These are phyloP conservation scores for Pistacia atlantica DNA, from an alignment of 345 rosid species.

Conservation along the genomic window DNA sequence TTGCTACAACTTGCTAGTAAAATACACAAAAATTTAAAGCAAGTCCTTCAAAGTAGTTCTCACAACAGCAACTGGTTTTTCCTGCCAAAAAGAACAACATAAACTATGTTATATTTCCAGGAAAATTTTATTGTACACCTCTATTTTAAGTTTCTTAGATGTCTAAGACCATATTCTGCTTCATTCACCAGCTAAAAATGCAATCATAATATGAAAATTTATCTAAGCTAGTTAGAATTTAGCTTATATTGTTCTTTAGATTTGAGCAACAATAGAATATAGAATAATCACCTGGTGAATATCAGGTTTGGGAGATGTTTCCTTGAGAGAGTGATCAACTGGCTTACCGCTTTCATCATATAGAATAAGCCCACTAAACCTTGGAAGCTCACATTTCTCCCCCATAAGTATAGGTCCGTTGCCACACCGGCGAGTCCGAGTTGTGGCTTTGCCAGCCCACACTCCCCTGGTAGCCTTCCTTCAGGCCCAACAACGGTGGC, in stretches of 20 bases:
- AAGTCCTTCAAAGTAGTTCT: slow-evolving; percentile 58
- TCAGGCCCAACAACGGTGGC: slow-evolving; percentile 29
- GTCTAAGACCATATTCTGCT: too few relatives aligned
- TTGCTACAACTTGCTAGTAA: neutral
- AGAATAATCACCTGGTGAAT: slow-evolving; percentile 14
- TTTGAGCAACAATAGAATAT: neutral
- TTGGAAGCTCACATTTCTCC: slow-evolving; percentile 79
- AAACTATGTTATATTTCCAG: neutral
- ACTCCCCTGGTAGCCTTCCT: slow-evolving; percentile 21
- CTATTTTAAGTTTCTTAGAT: too few relatives aligned
- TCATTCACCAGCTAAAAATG: too few relatives aligned
- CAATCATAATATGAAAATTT: too few relatives aligned
- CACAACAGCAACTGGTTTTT: slow-evolving; percentile 32
- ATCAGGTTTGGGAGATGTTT: slow-evolving; percentile 19
- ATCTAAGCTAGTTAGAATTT: too few relatives aligned
- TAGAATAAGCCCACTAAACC: slow-evolving; percentile 75
- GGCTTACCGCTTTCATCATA: slow-evolving; percentile 65
- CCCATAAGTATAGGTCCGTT: slow-evolving; percentile 88
- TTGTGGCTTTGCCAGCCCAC: slow-evolving; percentile 54
- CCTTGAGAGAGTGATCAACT: slow-evolving; percentile 39
- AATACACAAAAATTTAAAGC: slow-evolving; percentile 23
- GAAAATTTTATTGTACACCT: too few relatives aligned
- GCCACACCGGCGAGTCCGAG: slow-evolving; percentile 72
- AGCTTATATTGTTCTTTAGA: too few relatives aligned
- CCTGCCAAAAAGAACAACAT: slow-evolving; percentile 30